Conservation (phyloP, 75 land plant species). For the Pinus taeda region DNA sequence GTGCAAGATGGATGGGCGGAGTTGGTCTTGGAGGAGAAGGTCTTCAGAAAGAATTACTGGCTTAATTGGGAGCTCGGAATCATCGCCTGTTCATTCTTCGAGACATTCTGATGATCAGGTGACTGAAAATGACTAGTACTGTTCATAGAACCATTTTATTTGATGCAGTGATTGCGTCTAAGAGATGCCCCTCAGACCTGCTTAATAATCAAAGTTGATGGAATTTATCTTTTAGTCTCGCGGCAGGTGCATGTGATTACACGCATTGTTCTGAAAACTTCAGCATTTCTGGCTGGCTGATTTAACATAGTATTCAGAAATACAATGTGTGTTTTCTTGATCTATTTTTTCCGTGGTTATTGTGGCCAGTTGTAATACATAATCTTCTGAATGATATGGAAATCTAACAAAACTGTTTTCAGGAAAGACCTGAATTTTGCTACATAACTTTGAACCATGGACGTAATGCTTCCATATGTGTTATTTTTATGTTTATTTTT, state of each 20-base stretch:
- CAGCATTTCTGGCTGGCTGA: neutral
- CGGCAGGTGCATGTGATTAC: neutral
- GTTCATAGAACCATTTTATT: neutral
- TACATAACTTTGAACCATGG: neutral
- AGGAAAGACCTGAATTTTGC: neutral
- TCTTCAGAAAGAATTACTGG: constrained; percentile 73
- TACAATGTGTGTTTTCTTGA: neutral
- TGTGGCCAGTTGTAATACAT: neutral
- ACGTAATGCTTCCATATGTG: too few relatives aligned
- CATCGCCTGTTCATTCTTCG: constrained; percentile 55
- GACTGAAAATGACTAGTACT: neutral
- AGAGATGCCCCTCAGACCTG: neutral
- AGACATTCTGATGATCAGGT: constrained; percentile 77
- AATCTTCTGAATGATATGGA: neutral
- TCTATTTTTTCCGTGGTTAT: neutral
- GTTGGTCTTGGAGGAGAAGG: constrained; percentile 82
- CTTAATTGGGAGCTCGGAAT: constrained; percentile 55
- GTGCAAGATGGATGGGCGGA: constrained; percentile 52
- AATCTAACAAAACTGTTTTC: neutral
- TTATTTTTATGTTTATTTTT: too few relatives aligned
- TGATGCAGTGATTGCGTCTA: neutral
- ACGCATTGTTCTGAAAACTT: neutral
- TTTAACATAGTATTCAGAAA: neutral
- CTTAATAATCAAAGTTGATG: neutral
- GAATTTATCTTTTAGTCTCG: neutral